Evolutionary conservation across 2,329 filamentous ascomycete species (phyloP).

Genomic region (Cladosporium sp.): DNA sequence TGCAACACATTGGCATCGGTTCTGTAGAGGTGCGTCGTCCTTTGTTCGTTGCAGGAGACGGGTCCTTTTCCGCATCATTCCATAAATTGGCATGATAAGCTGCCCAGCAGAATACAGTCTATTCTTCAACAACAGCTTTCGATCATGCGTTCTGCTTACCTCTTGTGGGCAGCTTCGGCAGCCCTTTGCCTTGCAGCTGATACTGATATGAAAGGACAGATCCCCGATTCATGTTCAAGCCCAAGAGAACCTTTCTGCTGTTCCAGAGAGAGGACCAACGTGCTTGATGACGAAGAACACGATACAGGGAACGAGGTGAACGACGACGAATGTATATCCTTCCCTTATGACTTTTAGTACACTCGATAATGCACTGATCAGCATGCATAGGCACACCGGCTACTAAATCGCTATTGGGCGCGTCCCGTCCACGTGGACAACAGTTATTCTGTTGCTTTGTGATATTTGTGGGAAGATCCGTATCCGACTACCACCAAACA

Average conservation of each 20-base stretch:
- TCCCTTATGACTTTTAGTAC: too few relatives aligned
- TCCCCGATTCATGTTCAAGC: neutral
- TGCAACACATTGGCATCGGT: neutral
- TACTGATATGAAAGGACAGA: neutral
- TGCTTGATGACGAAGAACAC: too few relatives aligned
- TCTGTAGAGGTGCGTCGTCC: too few relatives aligned
- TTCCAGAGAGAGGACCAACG: neutral
- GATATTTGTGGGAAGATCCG: neutral
- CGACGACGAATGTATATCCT: neutral
- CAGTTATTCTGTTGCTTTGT: neutral
- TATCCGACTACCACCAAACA: neutral
- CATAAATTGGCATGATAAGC: neutral
- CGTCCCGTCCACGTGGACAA: neutral
- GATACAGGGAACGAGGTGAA: neutral
- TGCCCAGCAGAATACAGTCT: neutral
- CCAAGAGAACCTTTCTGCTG: neutral
- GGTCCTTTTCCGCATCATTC: too few relatives aligned
- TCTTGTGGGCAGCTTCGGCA: neutral
- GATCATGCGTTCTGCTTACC: neutral
- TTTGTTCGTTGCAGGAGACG: neutral
- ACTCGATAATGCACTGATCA: neutral
- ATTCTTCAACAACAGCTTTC: neutral
- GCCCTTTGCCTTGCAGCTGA: neutral
- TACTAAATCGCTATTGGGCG: too few relatives aligned
- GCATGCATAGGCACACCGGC: neutral